phyloP scores from a whole-genome alignment of 2,329 filamentous ascomycete species.

The Chrysosporium queenslandicum region DNA sequence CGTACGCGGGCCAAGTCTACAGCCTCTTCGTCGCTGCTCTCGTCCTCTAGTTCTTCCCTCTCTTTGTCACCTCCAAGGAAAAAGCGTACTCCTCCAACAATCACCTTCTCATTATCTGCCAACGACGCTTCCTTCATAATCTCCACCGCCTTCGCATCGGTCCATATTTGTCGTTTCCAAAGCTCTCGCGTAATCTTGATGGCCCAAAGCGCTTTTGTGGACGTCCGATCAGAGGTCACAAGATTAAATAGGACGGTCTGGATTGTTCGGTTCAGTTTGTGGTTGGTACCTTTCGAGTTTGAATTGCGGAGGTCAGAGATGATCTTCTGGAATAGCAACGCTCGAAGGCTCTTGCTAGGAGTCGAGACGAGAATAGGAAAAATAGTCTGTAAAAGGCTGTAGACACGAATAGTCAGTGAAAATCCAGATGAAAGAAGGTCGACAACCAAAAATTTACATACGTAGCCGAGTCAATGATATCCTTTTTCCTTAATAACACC shows the following conservation, averaged over 20 bases:
- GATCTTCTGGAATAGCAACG: slow-evolving; percentile 80
- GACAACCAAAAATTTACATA: slow-evolving; percentile 23
- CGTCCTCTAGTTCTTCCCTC: slow-evolving; percentile 82
- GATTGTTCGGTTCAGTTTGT: slow-evolving; percentile 83
- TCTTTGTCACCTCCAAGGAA: slow-evolving; percentile 96
- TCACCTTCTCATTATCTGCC: slow-evolving; percentile 85
- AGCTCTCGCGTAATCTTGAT: slow-evolving; percentile 90
- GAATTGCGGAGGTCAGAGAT: slow-evolving; percentile 79
- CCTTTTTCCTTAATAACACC: slow-evolving; percentile 78
- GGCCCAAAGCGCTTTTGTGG: slow-evolving; percentile 84
- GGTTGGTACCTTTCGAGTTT: slow-evolving; percentile 80
- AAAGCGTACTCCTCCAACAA: slow-evolving; percentile 77
- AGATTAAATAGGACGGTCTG: slow-evolving; percentile 91
- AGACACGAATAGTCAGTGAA: neutral
- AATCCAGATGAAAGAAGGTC: neutral
- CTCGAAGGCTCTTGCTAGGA: slow-evolving; percentile 76
- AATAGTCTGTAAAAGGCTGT: slow-evolving; percentile 67
- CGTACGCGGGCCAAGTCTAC: slow-evolving; percentile 70
- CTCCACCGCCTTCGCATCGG: slow-evolving; percentile 86
- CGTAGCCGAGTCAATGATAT: slow-evolving; percentile 74
- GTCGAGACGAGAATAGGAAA: slow-evolving; percentile 91
- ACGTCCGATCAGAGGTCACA: slow-evolving; percentile 72
- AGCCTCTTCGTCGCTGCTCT: slow-evolving; percentile 67
- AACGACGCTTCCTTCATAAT: slow-evolving; percentile 93
- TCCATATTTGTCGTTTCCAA: slow-evolving; percentile 96